phyloP scores from a whole-genome alignment of 2,329 filamentous ascomycete genomes.

The Truncatella angustata region DNA sequence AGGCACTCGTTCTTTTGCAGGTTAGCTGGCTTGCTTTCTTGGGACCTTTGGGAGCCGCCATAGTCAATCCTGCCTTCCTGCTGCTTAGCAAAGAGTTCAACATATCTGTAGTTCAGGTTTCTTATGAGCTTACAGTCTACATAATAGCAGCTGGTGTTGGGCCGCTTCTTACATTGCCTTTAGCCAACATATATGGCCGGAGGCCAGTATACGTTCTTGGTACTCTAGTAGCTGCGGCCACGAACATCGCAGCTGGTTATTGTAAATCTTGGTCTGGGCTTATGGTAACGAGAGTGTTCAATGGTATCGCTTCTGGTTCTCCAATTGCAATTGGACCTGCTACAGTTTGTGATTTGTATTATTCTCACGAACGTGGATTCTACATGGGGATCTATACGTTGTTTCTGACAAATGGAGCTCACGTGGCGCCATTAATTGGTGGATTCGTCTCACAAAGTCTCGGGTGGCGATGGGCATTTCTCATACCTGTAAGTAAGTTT shows the following conservation, averaged over 20 bases:
- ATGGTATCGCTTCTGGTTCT: constrained; percentile 16
- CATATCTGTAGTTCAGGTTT: constrained; percentile 28
- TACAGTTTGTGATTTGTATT: constrained; percentile 20
- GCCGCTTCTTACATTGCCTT: constrained; percentile 24
- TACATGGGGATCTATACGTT: constrained; percentile 23
- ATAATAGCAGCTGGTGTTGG: constrained; percentile 31
- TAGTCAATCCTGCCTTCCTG: constrained; percentile 31
- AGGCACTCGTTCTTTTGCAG: constrained; percentile 19
- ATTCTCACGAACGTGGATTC: constrained; percentile 21
- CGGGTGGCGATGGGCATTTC: constrained; percentile 24
- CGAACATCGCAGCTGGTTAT: constrained; percentile 24
- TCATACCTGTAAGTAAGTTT: constrained; percentile 17
- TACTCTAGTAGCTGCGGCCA: constrained; percentile 26
- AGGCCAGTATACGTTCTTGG: constrained; percentile 30
- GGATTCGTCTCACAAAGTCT: constrained; percentile 25
- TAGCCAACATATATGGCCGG: constrained; percentile 32
- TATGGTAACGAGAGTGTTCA: constrained; percentile 18
- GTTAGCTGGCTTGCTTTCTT: constrained; percentile 29
- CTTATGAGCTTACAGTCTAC: constrained; percentile 31
- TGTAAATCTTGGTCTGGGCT: constrained; percentile 18
- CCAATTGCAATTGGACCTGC: constrained; percentile 18
- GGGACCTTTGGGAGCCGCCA: constrained; percentile 25
- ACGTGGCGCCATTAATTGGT: constrained; percentile 22
- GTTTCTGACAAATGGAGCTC: constrained; percentile 20
- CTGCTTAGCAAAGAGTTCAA: constrained; percentile 26